Evolutionary conservation across 192 early-diverging fungal genomes (phyloP).

Genomic region (Radiomyces spectabilis): DNA sequence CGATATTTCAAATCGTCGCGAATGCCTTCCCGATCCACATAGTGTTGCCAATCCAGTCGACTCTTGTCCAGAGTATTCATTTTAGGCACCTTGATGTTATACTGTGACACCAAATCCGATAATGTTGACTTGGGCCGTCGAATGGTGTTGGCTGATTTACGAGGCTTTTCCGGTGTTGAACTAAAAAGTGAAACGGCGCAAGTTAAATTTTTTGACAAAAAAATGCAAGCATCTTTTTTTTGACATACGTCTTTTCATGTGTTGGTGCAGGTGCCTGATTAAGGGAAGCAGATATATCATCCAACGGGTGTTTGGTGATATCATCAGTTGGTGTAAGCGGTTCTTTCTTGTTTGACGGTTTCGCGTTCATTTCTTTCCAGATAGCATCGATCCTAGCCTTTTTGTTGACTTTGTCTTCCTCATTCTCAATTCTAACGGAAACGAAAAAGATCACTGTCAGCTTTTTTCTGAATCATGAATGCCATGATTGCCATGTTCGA

Average conservation of each 20-base stretch:
- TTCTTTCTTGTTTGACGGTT: conserved; percentile 1
- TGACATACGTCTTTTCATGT: background rate
- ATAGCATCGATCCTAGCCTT: conserved; percentile 41
- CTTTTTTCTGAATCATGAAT: too few relatives aligned
- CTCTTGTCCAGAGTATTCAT: conserved; percentile 65
- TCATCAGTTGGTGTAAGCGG: background rate
- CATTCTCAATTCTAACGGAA: background rate
- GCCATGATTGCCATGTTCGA: too few relatives aligned
- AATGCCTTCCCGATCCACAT: conserved; percentile 56
- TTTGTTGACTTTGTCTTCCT: too few relatives aligned
- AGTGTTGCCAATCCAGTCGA: conserved; percentile 60
- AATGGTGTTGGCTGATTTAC: background rate
- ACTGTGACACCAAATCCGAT: conserved; percentile 19
- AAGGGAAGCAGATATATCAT: background rate
- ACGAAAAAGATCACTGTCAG: background rate
- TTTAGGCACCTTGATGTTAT: conserved; percentile 48
- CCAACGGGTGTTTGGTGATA: background rate
- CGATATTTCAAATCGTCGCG: conserved; percentile 53
- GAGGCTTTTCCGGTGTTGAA: conserved; percentile 2
- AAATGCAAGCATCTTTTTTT: background rate
- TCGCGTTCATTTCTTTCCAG: conserved; percentile 48
- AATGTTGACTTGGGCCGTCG: conserved; percentile 26
- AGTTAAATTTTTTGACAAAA: too few relatives aligned
- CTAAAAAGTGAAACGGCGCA: too few relatives aligned
- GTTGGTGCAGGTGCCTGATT: background rate